These are phyloP conservation scores for Noccaea bulbosa DNA, from an alignment of 345 rosid species.

Conservation along the genomic window DNA sequence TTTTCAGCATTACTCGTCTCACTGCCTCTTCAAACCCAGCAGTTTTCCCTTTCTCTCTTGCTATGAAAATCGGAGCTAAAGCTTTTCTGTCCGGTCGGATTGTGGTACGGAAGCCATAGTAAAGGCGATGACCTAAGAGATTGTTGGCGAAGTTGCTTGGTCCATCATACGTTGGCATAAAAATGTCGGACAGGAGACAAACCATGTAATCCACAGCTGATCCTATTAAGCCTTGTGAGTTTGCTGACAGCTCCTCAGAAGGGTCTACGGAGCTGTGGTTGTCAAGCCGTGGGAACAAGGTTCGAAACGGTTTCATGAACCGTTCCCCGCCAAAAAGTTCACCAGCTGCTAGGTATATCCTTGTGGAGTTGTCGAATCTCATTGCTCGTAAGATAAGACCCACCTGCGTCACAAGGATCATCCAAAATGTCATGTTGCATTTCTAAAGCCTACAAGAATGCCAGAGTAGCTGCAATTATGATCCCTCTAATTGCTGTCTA, in stretches of 20 bases:
- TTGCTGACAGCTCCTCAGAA: constrained; percentile 69
- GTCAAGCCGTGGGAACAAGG: constrained; percentile 82
- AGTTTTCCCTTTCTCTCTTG: constrained; percentile 66
- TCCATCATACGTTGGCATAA: constrained; percentile 98
- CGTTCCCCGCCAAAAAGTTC: constrained; percentile 92
- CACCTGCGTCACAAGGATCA: constrained; percentile 62
- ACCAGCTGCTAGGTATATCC: constrained; percentile 95
- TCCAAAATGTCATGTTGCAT: constrained; percentile 22
- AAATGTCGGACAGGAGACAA: constrained; percentile 92
- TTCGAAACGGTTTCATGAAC: constrained; percentile 84
- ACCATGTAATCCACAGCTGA: constrained; percentile 99
- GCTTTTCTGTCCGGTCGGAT: constrained; percentile 92
- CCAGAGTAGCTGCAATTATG: constrained; percentile 14
- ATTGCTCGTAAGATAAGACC: constrained; percentile 86
- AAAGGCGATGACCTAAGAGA: constrained; percentile 96
- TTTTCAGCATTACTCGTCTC: constrained; percentile 76
- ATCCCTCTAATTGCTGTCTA: constrained; percentile 4
- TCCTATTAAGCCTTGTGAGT: constrained; percentile 76
- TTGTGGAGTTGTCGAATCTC: constrained; percentile 89
- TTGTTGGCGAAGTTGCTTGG: constrained; percentile 99
- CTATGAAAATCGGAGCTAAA: constrained; percentile 81
- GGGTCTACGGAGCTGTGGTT: constrained; percentile 90
- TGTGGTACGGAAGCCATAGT: constrained; percentile 95
- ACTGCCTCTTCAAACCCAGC: constrained; percentile 82
- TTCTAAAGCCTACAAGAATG: constrained; percentile 14